Evolutionary conservation across 2,329 filamentous ascomycete species (phyloP), one percentile per base, ranked within the genome.

Genomic region (Fusarium hainanense): DNA sequence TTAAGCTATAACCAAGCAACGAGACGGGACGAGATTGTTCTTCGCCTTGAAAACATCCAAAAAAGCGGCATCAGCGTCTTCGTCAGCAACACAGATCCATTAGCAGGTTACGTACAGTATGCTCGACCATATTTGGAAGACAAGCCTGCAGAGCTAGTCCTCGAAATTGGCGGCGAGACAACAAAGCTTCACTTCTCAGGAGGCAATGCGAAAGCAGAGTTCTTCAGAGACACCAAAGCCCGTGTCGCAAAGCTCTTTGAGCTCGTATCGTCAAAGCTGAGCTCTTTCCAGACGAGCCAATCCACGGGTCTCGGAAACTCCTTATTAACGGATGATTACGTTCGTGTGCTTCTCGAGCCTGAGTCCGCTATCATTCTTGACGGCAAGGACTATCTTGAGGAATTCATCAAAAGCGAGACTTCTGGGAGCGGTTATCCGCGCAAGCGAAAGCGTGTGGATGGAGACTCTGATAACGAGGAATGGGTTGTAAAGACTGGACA

Each of bases 81-180:
- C 2, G 78, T 81, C 11, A 89, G 70, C 64, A 28, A 66, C 60
- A 20, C 61, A 42, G 71, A 72, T 6, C 73, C 78, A 32, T 57
- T 80, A 30, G 74, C 78, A 18, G 80, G 80, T 42, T 92, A 88
- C 84, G 89, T 97, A 28, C 88, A 89, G 68, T 98, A 98, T 74
- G 89, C 92, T 16, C 89, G 95, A 8, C 95, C 95, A 0, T 97
- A 91, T 74, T 89, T 93, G n/a, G 94, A 98, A 77, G 89, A 93
- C 55, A 85, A 84, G 23, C 81, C 91, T 0, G 85, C 88, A 63
- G 92, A 94, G 77, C 85, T 98, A 23, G 85, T 98, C 27, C 82
- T 98, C 4, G 93, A 98, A 78, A 91, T 97, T 51, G 89, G 90
- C 20, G 85, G 85, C 46, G 91, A 93, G 73, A 85, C 85, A 54